These are phyloP conservation scores for Alternaria dauci DNA, from an alignment of 2,329 filamentous ascomycete genomes.

Conservation along the genomic window DNA sequence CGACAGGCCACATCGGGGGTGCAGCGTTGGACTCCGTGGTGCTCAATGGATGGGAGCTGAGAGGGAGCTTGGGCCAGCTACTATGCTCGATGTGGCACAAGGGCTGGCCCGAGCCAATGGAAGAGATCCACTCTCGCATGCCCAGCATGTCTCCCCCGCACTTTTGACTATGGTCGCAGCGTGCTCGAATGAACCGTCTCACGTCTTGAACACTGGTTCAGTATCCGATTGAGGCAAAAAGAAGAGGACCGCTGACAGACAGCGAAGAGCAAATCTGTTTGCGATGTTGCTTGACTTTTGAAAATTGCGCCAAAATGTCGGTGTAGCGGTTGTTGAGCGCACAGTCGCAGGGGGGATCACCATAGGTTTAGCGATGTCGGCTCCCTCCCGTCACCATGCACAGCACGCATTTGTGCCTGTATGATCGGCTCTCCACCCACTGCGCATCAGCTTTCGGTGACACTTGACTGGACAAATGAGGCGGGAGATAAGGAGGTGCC, in stretches of 20 bases:
- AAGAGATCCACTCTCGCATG: slow-evolving; percentile 11
- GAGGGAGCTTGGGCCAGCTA: slow-evolving; percentile 10
- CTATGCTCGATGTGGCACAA: slow-evolving; percentile 11
- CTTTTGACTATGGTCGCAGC: slow-evolving; percentile 13
- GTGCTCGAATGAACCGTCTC: slow-evolving; percentile 8
- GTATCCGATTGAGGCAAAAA: neutral
- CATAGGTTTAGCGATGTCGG: slow-evolving; percentile 24
- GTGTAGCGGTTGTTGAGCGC: slow-evolving; percentile 26
- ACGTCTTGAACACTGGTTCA: neutral
- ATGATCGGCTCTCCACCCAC: slow-evolving; percentile 32
- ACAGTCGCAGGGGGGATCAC: slow-evolving; percentile 21
- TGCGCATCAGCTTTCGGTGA: slow-evolving; percentile 16
- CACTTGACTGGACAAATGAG: slow-evolving; percentile 16
- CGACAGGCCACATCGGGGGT: slow-evolving; percentile 20
- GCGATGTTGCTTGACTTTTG: neutral
- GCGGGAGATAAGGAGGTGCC: slow-evolving; percentile 18
- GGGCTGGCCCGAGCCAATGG: slow-evolving; percentile 22
- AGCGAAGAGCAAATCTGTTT: neutral
- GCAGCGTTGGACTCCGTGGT: slow-evolving; percentile 20
- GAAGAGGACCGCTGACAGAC: neutral
- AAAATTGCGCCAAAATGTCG: slow-evolving; percentile 27
- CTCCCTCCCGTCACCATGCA: slow-evolving; percentile 21
- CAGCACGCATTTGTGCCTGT: slow-evolving; percentile 22
- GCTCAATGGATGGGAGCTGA: slow-evolving; percentile 11
- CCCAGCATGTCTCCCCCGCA: slow-evolving; percentile 21